Base-by-base conservation (phyloP, 1,284 basidiomycete species). In the Ustilago curta region DNA sequence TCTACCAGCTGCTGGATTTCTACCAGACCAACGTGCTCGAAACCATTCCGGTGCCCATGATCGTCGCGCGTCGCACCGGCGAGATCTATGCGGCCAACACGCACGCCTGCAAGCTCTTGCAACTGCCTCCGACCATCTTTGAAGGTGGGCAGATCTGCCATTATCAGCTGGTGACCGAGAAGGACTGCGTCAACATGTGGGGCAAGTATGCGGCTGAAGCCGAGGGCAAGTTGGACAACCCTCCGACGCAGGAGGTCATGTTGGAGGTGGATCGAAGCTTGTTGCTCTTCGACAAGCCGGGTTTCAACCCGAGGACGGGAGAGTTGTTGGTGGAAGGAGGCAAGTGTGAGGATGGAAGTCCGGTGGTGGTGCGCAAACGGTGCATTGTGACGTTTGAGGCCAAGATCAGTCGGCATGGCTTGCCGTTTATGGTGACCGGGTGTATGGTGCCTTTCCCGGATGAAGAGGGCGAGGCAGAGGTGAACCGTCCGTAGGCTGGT, bases 61-160 rank as follows among this genome's bases (percentile, higher is more conserved):
- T 70, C 52, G 44, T 77, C 25, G 43, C 59, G 0, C 56, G 70
- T 4, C 56, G 75, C 0, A 77, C 75, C 7, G 75, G 75, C 50
- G 70, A 74, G 63, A 74, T 77, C 54, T 74, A 73, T 47, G 75
- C 63, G 0, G 75, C 63, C 19, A 77, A 77, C 61, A 52, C 65
- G 12, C 66, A 70, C 23, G 60, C 61, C 0, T 53, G 56, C 54
- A 54, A 57, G 18, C 43, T 69, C n/a, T 7, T 73, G 43, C 66
- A 73, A 16, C 47, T 77, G 2, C 74, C 74, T 12, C 23, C 62
- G 23, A 45, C 43, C n/a, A 27, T 73, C 25, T 70, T 77, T 25
- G 62, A 70, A 32, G 63, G 63, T 8, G 74, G 74, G 0, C 69
- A 77, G 57, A 67, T 72, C 47, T 73, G 61, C 32, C 70, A 77